A percentile compares a stretch with the other conserved stretches of the same genome.
Conservation (phyloP, 208 protist genomes). For the Wallacemonas sp. region DNA sequence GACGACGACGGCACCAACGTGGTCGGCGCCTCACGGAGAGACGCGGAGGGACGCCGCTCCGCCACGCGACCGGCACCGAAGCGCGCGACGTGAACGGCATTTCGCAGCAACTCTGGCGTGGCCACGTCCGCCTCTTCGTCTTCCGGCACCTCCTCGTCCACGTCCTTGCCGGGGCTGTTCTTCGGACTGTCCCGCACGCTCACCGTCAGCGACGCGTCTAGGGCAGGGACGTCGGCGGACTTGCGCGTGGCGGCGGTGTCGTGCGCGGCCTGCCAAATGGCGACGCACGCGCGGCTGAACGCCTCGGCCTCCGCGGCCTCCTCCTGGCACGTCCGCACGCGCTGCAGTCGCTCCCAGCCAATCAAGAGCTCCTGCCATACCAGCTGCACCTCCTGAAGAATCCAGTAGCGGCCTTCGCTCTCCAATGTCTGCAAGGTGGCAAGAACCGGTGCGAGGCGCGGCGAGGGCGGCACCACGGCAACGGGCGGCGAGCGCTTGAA, state of each 20-base stretch:
- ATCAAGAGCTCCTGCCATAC: constrained; percentile 3
- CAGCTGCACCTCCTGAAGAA: neutral
- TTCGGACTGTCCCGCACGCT: no score
- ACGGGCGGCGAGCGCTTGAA: no score
- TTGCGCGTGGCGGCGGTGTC: no score
- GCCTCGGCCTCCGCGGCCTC: neutral
- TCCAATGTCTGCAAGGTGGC: neutral
- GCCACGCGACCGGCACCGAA: neutral
- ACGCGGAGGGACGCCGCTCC: neutral
- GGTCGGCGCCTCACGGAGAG: no score
- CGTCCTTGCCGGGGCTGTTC: no score
- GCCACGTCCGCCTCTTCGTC: neutral
- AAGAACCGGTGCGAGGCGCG: neutral
- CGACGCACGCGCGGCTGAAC: neutral
- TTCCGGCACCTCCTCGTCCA: neutral
- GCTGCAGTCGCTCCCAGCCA: constrained; percentile 5
- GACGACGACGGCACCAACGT: no score
- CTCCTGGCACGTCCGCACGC: neutral
- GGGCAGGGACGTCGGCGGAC: no score
- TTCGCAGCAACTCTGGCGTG: neutral
- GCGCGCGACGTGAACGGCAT: neutral
- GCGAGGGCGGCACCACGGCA: no score
- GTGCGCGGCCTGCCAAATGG: neutral
- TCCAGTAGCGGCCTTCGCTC: constrained; percentile 11
- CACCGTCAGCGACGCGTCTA: no score